Evolutionary conservation across 352 stramenopile species (phyloP), one percentile per base, ranked within the genome.

Genomic region (Globisporangium carolinianum): DNA sequence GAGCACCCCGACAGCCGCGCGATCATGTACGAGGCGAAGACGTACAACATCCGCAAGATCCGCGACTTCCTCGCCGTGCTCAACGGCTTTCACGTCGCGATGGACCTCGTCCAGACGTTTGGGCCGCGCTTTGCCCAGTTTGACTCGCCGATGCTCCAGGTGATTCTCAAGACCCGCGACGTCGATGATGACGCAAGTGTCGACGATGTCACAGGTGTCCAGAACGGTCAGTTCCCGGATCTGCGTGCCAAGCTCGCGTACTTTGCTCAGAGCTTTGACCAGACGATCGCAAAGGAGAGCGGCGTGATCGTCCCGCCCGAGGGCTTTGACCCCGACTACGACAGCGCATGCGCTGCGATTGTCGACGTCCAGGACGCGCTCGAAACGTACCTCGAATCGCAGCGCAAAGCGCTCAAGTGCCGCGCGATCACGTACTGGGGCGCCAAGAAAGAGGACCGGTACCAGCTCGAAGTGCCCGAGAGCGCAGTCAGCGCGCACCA

Each of bases 31-130:
- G 97, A 99, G 68, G 83, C 73, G 15, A 87, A 83, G 53, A 97
- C 89, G 57, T 98, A 99, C 81, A 99, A 97, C 55, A 96, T 96
- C 60, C 89, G 95, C 51, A 99, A 99, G 72, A 98, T 99, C 46
- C 85, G 86, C 24, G 84, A 96, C 58, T 95, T 97, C 41, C 45
- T 96, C 5, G 79, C 97, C 3, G 69, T 98, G 9, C 66, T 99
- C 6, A 83, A 92, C 48, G 96, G 91, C 17, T 94, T 99, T 48
- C 81, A 83, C 60, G 58, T 68, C 11, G 76, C 89, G 0, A 83
- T 94, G 63, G 73, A 89, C 14, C 86, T 98, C 37, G 76, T 81
- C 12, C 72, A 94, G 37, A 63, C 94, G 18, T 86, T 98, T 55
- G 80, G 78, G 10, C 76, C 79, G 47, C 80, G 71, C 1, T 83